Evolutionary conservation across 164 flowering plant species (phyloP), one percentile per base, ranked within the genome.

Genomic region (Hamamelis virginiana): DNA sequence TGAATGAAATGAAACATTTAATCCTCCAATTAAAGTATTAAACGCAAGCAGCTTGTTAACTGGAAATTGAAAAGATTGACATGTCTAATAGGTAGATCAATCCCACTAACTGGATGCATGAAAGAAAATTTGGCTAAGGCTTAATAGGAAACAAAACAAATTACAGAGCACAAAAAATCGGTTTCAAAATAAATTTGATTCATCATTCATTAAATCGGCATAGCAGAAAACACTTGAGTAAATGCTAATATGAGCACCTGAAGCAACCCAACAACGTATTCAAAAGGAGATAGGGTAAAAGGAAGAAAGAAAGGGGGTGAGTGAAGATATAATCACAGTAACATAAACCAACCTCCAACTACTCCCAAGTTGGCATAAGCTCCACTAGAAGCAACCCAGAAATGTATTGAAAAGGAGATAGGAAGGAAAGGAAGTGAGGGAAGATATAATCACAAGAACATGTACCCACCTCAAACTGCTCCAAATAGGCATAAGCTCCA

Each of bases 391-490:
- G n/a, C n/a, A n/a, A n/a, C n/a, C n/a, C n/a, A n/a, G n/a, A n/a
- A 33, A 33, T 6, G 6, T 33, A 33, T 33, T 33, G 4, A 33
- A 2, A 33, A 23, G 41, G 21, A 43, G 43, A 14, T 21, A 16
- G 13, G 12, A 15, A 27, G 16, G 9, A 55, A 57, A 25, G 21
- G 13, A 19, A 48, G 47, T 4, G 21, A n/a, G 33, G 33, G 13
- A 6, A 28, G 28, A 23, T 18, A 61, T 22, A 15, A 44, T 21
- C 23, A 46, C 51, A 62, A 27, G 46, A 23, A 27, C 28, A 43
- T 22, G 41, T 38, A 72, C 86, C 28, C 75, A 91, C 98, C 96
- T 94, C 98, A 70, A 91, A 85, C 69, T 86, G 84, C 74, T 94
- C 98, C 87, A 91, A 78, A 60, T n/a, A 76, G 23, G 80, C 62